phyloP scores from a whole-genome alignment of 768 basidiomycete genomes.

The Tulasnella calospora region DNA sequence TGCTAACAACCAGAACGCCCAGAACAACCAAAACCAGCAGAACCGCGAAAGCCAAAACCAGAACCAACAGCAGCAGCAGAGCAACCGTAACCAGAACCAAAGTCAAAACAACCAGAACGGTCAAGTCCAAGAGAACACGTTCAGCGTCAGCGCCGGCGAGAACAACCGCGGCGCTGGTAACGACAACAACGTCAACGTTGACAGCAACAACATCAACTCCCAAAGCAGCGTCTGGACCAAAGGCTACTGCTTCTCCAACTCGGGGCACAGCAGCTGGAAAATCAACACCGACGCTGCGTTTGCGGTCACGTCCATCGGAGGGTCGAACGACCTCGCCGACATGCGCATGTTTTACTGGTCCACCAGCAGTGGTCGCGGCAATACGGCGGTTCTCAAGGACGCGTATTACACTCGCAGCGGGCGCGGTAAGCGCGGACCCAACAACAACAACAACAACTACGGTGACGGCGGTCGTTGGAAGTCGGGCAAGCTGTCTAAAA shows the following conservation, averaged over 20 bases:
- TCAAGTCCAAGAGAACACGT: too few species aligned
- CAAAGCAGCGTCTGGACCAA: not conserved
- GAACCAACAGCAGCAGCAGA: too few species aligned
- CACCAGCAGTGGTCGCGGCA: not conserved
- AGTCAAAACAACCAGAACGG: too few species aligned
- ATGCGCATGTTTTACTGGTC: constrained; percentile 6
- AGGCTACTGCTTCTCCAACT: not conserved
- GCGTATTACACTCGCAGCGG: not conserved
- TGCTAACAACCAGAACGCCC: too few species aligned
- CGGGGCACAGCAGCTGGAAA: not conserved
- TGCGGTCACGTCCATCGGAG: not conserved
- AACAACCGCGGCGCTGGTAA: not conserved
- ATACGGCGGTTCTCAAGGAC: not conserved
- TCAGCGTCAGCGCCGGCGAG: not conserved
- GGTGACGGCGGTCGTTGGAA: not conserved
- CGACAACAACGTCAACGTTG: not conserved
- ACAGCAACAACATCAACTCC: not conserved
- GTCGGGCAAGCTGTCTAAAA: not conserved
- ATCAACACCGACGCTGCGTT: not conserved
- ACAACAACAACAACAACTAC: too few species aligned
- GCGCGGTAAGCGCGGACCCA: not conserved
- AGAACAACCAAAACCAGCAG: too few species aligned
- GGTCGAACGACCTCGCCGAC: not conserved
- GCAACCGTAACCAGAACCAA: too few species aligned
- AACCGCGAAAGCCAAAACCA: too few species aligned